Base-by-base conservation (phyloP, 2,329 filamentous ascomycete species). In the Fusarium guadeloupense region DNA sequence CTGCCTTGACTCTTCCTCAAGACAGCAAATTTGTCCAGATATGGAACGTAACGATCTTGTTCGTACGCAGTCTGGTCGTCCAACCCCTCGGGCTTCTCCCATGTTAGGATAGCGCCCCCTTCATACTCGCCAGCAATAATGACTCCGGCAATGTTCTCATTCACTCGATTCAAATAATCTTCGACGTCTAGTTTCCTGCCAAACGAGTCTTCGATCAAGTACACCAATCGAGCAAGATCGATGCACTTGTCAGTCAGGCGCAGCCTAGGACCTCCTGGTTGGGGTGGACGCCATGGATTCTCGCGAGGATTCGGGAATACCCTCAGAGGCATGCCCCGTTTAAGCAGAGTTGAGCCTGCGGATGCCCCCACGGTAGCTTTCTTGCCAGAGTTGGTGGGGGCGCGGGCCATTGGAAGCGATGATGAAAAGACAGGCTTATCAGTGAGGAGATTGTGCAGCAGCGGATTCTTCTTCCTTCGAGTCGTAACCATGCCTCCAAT, bases 121-220 rank as follows among this genome's bases (percentile, higher is more conserved):
- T 99, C 95, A 75, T 99, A 99, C 71, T 97, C 91, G 7, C 95
- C 95, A 0, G 94, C 95, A 43, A 99, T 91, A 62, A 99, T 97
- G 49, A 99, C 82, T 4, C 94, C 95, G 0, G 95, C 95, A 12
- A 98, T 83, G 25, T 89, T 90, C 48, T 89, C 83, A 45, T 90
- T 85, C 48, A 98, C 87, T n/a, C 95, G 88, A 14, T 83, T 76
- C 13, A 99, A 80, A 71, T 98, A 99, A 73, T 94, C 85, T 19
- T 89, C 79, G 0, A 94, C 86, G 71, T 99, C 91, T 4, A 99
- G 84, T 71, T 90, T 90, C 34, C 93, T 86, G 54, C 87, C 85
- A 73, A 99, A 99, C 0, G 93, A 97, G 73, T 99, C 92, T 65
- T 99, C 91, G 62, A 99, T 97, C 4, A 99, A 80, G 68, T 94